Evolutionary conservation across 169 alveolate genomes (phyloP).

Genomic region (Babesia sp.): DNA sequence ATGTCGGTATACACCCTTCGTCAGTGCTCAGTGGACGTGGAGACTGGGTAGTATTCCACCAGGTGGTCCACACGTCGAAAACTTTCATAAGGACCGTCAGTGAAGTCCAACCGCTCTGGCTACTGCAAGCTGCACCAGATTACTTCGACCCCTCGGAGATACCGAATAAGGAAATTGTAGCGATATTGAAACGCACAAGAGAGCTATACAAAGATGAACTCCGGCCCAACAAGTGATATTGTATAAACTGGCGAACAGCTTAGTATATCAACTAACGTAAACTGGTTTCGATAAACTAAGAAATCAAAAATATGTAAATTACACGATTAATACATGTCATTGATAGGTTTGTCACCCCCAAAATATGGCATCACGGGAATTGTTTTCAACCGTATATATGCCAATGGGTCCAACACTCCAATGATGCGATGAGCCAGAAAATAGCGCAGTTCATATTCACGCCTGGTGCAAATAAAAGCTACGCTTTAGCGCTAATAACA

Average conservation of each 20-base stretch:
- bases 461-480: slow-evolving; percentile 4
- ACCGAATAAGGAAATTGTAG: neutral
- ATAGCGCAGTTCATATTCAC: neutral
- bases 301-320: too few relatives aligned
- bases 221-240: slow-evolving; percentile 6
- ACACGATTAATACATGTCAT: too few relatives aligned
- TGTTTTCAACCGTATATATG: neutral
- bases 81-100: slow-evolving; percentile 95
- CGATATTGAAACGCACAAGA: neutral
- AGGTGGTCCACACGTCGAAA: slow-evolving; percentile 95
- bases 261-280: too few relatives aligned
- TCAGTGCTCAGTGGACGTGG: slow-evolving; percentile 91
- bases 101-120: slow-evolving; percentile 89
- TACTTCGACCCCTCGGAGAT: slow-evolving; percentile 48
- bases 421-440: neutral
- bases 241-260: too few relatives aligned
- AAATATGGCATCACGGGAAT: slow-evolving; percentile 5
- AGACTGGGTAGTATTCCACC: slow-evolving; percentile 95
- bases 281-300: too few relatives aligned
- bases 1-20: slow-evolving; percentile 97
- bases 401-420: neutral
- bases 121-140: slow-evolving; percentile 79
- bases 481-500: neutral
- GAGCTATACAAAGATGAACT: too few relatives aligned
- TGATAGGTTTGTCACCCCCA: too few relatives aligned